These are phyloP conservation scores for Nakaseomyces uthaithaninus DNA, from an alignment of 1,139 yeast species.

Conservation along the genomic window DNA sequence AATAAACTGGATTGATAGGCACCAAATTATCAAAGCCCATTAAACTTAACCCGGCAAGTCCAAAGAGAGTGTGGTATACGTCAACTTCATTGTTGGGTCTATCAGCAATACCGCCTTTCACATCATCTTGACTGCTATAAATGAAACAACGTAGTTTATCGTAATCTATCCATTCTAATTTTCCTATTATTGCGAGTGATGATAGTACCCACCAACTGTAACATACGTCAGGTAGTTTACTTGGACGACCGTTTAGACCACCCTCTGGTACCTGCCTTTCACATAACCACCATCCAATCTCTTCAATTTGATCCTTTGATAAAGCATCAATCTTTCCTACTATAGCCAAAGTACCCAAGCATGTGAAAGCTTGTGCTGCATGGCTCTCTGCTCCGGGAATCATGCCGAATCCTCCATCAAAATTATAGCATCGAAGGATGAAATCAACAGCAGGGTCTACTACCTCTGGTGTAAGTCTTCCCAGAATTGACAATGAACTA, in stretches of 20 bases:
- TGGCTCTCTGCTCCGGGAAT: constrained; percentile 94
- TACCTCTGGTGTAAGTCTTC: constrained; percentile 49
- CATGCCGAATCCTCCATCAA: constrained; percentile 94
- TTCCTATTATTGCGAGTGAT: constrained; percentile 58
- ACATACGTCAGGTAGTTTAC: constrained; percentile 91
- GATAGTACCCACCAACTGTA: constrained; percentile 98
- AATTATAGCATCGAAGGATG: constrained; percentile 66
- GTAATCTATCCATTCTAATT: constrained; percentile 66
- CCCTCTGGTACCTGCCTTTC: constrained; percentile 89
- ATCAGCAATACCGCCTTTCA: constrained; percentile 85
- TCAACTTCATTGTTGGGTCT: constrained; percentile 87
- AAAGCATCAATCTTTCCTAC: constrained; percentile 47
- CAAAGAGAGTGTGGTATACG: constrained; percentile 87
- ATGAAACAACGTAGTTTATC: constrained; percentile 57
- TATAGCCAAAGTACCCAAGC: constrained; percentile 73
- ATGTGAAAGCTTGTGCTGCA: constrained; percentile 86
- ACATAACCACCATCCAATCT: constrained; percentile 72
- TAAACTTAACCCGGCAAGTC: constrained; percentile 76
- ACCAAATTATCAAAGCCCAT: constrained; percentile 52
- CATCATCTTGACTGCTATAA: constrained; percentile 65
- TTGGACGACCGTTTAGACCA: constrained; percentile 94
- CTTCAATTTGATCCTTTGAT: constrained; percentile 26
- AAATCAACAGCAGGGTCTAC: constrained; percentile 60
- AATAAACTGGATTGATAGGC: constrained; percentile 74
- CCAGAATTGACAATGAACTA: constrained; percentile 63